phyloP scores from a whole-genome alignment of 2,329 filamentous ascomycete genomes.

The Ceratocystis cubensis region DNA sequence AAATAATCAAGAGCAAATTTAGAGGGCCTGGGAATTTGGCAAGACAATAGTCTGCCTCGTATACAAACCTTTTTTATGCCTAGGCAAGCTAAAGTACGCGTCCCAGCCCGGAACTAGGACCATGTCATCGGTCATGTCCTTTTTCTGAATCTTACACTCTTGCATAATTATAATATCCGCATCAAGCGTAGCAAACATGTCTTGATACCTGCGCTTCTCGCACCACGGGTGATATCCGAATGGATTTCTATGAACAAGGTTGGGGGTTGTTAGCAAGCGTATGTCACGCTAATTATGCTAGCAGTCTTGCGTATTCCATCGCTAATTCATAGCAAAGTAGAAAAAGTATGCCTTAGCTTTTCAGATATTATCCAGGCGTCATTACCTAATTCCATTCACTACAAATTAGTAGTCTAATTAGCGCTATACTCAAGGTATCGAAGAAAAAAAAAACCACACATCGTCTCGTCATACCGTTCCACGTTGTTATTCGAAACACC shows the following conservation, averaged over 20 bases:
- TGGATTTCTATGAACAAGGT: constrained; percentile 47
- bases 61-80: constrained; percentile 76
- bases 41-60: not conserved
- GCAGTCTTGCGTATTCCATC: not conserved
- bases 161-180: constrained; percentile 92
- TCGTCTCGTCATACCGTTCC: constrained; percentile 55
- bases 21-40: not conserved
- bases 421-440: no score
- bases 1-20: not conserved
- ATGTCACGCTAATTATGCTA: constrained; percentile 6
- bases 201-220: constrained; percentile 53
- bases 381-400: constrained; percentile 73
- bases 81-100: constrained; percentile 86
- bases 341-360: not conserved
- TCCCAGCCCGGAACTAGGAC: constrained; percentile 92
- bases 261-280: not conserved
- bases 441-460: not conserved
- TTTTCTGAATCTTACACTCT: constrained; percentile 89
- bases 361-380: constrained; percentile 4
- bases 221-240: constrained; percentile 79
- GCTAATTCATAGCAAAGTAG: not conserved
- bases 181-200: constrained; percentile 89
- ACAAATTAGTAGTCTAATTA: constrained; percentile 14
- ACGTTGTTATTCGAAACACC: constrained; percentile 70
- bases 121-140: constrained; percentile 90